Evolutionary conservation across 2,329 filamentous ascomycete species (phyloP).

Genomic region (Sporothrix schenckii): DNA sequence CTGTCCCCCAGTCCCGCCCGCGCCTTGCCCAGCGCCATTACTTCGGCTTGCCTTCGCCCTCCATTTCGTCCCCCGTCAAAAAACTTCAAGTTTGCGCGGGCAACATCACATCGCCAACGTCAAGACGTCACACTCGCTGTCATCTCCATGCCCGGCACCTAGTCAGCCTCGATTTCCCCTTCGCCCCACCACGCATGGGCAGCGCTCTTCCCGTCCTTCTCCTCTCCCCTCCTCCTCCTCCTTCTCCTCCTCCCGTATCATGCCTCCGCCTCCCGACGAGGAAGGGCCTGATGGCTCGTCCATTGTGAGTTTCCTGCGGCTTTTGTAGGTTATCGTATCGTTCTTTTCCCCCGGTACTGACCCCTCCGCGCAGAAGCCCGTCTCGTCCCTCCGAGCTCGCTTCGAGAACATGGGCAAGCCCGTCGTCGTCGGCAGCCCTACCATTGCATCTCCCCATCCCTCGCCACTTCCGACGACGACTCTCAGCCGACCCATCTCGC

Average conservation of each 20-base stretch:
- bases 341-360: background rate
- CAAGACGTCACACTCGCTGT: background rate
- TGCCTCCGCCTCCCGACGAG: slow-evolving; percentile 49
- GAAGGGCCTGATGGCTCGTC: slow-evolving; percentile 76
- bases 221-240: background rate
- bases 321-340: background rate
- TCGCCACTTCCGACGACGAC: slow-evolving; percentile 37
- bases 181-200: background rate
- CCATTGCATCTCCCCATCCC: slow-evolving; percentile 28
- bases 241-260: slow-evolving; percentile 42
- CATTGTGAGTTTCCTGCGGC: slow-evolving; percentile 56
- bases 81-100: too few species aligned
- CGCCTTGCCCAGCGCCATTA: background rate
- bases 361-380: slow-evolving; percentile 63
- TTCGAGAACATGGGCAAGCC: slow-evolving; percentile 74
- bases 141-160: slow-evolving; percentile 35
- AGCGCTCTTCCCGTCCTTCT: background rate
- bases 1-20: background rate
- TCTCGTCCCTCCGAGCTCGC: slow-evolving; percentile 77
- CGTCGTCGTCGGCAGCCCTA: slow-evolving; percentile 42
- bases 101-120: background rate
- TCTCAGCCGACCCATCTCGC: slow-evolving; percentile 44
- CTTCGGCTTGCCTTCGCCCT: background rate
- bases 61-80: too few species aligned
- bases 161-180: slow-evolving; percentile 32